phyloP scores from a whole-genome alignment of 257 asterid genomes.

The Solanum chilense region DNA sequence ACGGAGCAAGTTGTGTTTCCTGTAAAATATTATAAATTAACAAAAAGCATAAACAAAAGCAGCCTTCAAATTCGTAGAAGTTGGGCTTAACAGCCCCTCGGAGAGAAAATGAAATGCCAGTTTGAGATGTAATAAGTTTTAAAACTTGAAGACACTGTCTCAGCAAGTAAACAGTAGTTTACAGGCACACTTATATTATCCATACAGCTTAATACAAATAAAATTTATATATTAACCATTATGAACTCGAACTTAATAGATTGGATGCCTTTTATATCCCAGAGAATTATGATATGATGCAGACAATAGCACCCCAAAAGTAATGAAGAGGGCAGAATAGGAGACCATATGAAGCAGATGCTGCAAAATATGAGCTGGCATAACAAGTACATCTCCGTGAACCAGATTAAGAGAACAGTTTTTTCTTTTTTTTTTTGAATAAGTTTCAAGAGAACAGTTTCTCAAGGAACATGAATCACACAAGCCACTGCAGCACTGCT shows the following conservation, averaged over 20 bases:
- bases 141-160: background rate
- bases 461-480: background rate
- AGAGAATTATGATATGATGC: background rate
- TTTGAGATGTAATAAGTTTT: background rate
- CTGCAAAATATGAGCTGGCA: background rate
- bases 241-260: background rate
- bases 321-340: background rate
- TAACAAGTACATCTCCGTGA: background rate
- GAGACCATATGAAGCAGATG: background rate
- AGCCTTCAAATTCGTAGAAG: background rate
- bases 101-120: background rate
- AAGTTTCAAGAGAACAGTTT: background rate
- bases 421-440: no score
- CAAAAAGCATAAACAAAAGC: background rate
- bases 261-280: background rate
- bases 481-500: background rate
- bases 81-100: background rate
- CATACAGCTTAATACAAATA: background rate
- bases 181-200: background rate
- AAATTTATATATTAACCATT: background rate
- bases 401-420: background rate
- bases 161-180: background rate
- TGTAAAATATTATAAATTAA: slow-evolving; percentile 5
- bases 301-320: background rate
- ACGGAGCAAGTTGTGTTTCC: slow-evolving; percentile 97